Evolutionary conservation across 2,329 filamentous ascomycete genomes (phyloP).

Genomic region (Sclerotinia subarctica): DNA sequence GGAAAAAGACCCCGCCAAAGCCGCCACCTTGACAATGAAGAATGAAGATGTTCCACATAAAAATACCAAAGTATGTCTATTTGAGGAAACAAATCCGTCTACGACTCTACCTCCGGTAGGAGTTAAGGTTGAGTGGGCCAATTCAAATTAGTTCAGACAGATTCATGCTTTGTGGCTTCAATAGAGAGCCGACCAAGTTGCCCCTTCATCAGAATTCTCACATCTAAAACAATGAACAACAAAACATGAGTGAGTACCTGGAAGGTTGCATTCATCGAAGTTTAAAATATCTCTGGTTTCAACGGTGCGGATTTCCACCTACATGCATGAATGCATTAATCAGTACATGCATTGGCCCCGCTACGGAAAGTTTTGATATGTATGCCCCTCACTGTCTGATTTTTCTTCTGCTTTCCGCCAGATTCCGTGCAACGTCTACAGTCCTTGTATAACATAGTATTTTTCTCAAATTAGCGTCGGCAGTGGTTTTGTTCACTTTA

Average conservation of each 20-base stretch:
- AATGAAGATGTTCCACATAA: conserved; percentile 7
- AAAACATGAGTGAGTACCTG: background rate
- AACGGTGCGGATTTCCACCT: background rate
- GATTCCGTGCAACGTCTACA: background rate
- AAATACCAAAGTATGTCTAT: background rate
- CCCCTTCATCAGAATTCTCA: background rate
- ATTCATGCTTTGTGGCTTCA: background rate
- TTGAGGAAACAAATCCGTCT: conserved; percentile 14
- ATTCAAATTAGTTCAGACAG: background rate
- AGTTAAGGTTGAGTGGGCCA: background rate
- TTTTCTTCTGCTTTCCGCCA: background rate
- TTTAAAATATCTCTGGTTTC: background rate
- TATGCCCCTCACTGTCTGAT: background rate
- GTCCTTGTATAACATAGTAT: background rate
- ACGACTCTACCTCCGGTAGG: background rate
- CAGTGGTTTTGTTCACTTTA: too few relatives aligned
- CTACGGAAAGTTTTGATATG: background rate
- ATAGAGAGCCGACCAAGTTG: background rate
- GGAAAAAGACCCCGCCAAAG: conserved; percentile 11
- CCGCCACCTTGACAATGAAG: conserved; percentile 4
- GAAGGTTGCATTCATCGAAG: background rate
- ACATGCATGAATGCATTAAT: background rate
- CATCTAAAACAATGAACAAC: background rate
- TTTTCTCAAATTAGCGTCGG: background rate
- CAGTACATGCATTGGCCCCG: background rate